Conservation (phyloP, 352 stramenopile species). For the Thalassiosira sp. region DNA sequence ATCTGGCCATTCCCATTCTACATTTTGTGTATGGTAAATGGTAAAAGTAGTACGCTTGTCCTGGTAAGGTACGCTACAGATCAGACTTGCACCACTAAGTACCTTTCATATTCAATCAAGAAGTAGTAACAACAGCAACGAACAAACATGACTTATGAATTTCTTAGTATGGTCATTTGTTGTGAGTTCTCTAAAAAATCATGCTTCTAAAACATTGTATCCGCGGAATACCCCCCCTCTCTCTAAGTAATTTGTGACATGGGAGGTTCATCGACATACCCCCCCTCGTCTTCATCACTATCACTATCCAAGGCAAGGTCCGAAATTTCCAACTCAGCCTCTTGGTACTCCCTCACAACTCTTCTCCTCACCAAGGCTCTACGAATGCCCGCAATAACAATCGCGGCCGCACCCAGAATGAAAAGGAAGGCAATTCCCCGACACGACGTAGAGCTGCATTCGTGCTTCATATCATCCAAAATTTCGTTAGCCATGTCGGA, state of each 20-base stretch:
- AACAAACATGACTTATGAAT: no score
- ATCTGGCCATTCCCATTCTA: no score
- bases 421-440: constrained; percentile 36
- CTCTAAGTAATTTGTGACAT: constrained; percentile 10
- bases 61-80: no score
- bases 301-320: constrained; percentile 50
- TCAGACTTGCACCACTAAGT: no score
- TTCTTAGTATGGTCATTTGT: no score
- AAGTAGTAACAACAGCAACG: no score
- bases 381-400: constrained; percentile 38
- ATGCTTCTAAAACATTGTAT: not conserved
- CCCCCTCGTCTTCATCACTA: constrained; percentile 30
- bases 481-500: constrained; percentile 22
- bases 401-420: constrained; percentile 18
- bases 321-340: constrained; percentile 51
- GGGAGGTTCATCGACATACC: constrained; percentile 31
- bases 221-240: not conserved
- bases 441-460: constrained; percentile 34
- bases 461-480: constrained; percentile 51
- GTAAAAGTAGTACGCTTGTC: no score
- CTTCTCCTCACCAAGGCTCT: constrained; percentile 31
- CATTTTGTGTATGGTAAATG: no score
- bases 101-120: no score
- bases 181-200: constrained; percentile 10
- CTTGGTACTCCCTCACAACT: constrained; percentile 44